A percentile compares a stretch with the other conserved stretches of the same genome.
phyloP scores from a whole-genome alignment of 2,329 filamentous ascomycete species.

The Penicillium sp. region DNA sequence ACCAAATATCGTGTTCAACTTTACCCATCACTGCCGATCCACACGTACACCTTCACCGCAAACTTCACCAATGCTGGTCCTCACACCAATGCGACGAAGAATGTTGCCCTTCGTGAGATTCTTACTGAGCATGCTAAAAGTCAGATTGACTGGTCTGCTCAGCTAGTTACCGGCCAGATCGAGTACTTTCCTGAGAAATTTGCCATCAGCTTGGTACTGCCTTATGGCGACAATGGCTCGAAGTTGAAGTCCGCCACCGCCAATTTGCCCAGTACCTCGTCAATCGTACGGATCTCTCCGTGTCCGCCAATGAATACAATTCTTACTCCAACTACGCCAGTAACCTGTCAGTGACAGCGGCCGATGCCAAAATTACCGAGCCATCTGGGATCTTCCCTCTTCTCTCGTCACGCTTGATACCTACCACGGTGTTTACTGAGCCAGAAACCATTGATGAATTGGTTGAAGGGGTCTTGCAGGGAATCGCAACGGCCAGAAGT shows the following conservation, averaged over 20 bases:
- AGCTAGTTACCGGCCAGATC: conserved; percentile 6
- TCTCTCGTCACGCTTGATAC: conserved; percentile 9
- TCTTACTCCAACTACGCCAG: conserved; percentile 6
- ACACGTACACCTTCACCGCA: conserved; percentile 7
- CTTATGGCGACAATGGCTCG: conserved; percentile 1
- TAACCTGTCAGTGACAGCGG: conserved; percentile 2
- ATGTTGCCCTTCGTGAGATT: conserved; percentile 2
- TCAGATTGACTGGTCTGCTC: conserved; percentile 6
- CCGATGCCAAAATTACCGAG: conserved; percentile 1
- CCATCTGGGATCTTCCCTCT: conserved; percentile 10
- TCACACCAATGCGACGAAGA: background rate
- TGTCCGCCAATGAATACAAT: conserved; percentile 1
- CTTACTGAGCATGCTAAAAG: conserved; percentile 4
- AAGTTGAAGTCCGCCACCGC: conserved; percentile 1
- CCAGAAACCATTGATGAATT: background rate
- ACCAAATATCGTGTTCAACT: conserved; percentile 9
- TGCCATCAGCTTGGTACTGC: conserved; percentile 3
- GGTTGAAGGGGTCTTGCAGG: conserved; percentile 3
- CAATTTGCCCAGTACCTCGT: conserved; percentile 1
- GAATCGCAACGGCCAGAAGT: background rate
- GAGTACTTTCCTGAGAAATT: conserved; percentile 7
- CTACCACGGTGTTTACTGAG: background rate
- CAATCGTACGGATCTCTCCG: background rate
- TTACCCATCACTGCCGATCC: conserved; percentile 7
- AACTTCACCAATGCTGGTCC: background rate